phyloP scores from a whole-genome alignment of 208 protist species.

The Entamoeba moshkovskii region DNA sequence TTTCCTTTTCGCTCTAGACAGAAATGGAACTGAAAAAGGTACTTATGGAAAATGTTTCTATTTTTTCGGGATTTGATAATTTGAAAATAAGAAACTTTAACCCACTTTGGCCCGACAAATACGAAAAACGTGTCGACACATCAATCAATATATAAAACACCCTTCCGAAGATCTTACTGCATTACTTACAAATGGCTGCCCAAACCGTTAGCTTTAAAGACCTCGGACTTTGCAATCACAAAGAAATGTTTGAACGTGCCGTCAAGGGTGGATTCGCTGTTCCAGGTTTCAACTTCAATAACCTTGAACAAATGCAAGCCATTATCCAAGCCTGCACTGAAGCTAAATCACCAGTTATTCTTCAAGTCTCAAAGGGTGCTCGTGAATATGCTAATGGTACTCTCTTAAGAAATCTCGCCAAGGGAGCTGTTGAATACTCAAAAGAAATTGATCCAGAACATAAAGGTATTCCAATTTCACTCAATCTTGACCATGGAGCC shows the following conservation, averaged over 20 bases:
- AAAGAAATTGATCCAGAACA: conserved; percentile 10
- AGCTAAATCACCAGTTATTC: conserved; percentile 39
- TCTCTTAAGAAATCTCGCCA: conserved; percentile 36
- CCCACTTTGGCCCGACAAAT: no score
- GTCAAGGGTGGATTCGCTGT: conserved; percentile 33
- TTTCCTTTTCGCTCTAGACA: no score
- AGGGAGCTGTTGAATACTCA: conserved; percentile 26
- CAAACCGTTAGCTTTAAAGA: no score
- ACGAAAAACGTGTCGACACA: no score
- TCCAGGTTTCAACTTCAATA: conserved; percentile 40
- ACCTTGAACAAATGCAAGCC: conserved; percentile 40
- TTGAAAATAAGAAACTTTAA: no score
- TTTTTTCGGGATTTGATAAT: no score
- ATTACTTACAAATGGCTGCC: no score
- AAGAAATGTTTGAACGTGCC: conserved; percentile 32
- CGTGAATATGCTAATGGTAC: conserved; percentile 36
- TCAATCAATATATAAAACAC: no score
- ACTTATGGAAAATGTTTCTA: no score
- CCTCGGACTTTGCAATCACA: conserved; percentile 9
- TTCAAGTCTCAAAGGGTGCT: conserved; percentile 40
- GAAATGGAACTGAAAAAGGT: no score
- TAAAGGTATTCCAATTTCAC: conserved; percentile 32
- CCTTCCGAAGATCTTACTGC: no score
- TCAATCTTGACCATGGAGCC: conserved; percentile 43
- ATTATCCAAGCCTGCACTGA: conserved; percentile 34